phyloP scores from a whole-genome alignment of 2,329 filamentous ascomycete species.

The Pseudocercospora eumusae region DNA sequence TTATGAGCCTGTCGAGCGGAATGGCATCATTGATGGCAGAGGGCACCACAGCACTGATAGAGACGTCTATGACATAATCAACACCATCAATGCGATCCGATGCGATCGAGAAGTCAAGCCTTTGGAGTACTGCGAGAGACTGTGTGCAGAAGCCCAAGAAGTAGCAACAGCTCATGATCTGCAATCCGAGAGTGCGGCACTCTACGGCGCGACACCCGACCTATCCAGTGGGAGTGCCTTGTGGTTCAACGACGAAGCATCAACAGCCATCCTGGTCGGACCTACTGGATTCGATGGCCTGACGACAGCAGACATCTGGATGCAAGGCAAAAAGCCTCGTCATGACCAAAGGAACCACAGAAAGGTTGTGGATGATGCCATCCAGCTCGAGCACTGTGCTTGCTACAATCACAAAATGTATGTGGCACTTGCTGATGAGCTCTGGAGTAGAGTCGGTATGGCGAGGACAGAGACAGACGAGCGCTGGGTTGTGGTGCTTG shows the following conservation, averaged over 20 bases:
- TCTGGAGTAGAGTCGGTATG: constrained; percentile 14
- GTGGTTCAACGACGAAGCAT: constrained; percentile 11
- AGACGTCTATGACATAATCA: constrained; percentile 12
- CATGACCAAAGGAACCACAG: constrained; percentile 12
- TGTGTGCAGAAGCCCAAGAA: constrained; percentile 14
- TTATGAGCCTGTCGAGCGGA: background rate
- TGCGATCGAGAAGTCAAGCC: constrained; percentile 1
- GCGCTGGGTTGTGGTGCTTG: constrained; percentile 19
- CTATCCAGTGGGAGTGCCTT: constrained; percentile 10
- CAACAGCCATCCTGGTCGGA: constrained; percentile 15
- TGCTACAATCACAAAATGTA: constrained; percentile 18
- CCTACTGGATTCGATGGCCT: constrained; percentile 13
- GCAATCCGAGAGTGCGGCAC: background rate
- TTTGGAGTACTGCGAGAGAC: constrained; percentile 5
- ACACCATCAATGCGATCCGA: constrained; percentile 15
- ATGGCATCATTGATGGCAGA: background rate
- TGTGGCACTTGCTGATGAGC: constrained; percentile 16
- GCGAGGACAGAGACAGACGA: constrained; percentile 19
- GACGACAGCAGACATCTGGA: constrained; percentile 18
- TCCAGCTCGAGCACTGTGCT: constrained; percentile 3
- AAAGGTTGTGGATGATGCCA: background rate
- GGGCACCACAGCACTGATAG: constrained; percentile 8
- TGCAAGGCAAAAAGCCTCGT: constrained; percentile 1
- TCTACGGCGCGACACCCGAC: background rate
- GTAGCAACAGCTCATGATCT: constrained; percentile 4